These are phyloP conservation scores for Radiomyces spectabilis DNA, from an alignment of 192 early-diverging fungal genomes.

Conservation along the genomic window DNA sequence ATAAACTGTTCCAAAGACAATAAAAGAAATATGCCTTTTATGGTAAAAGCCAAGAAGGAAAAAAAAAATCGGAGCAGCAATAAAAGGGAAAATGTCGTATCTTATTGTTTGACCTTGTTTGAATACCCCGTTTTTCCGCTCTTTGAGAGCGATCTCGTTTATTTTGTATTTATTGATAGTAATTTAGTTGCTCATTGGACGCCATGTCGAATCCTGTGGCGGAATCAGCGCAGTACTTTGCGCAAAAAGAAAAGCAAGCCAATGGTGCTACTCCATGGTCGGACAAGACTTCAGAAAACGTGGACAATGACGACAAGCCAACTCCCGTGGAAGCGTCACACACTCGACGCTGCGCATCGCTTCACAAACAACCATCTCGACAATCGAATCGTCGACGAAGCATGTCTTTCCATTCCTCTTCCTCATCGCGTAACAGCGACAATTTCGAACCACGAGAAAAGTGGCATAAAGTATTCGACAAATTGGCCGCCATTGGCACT, in stretches of 20 bases:
- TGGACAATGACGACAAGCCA: too few relatives aligned
- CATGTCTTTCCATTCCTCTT: background rate
- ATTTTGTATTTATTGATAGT: background rate
- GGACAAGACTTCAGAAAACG: background rate
- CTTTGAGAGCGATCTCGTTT: background rate
- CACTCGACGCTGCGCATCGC: too few relatives aligned
- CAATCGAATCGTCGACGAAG: background rate
- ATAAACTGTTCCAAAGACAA: too few relatives aligned
- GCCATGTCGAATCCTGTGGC: conserved; percentile 21
- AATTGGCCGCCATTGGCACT: background rate
- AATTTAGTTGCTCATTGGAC: too few relatives aligned
- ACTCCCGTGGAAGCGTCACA: too few relatives aligned
- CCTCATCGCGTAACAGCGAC: background rate
- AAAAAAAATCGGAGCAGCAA: too few relatives aligned
- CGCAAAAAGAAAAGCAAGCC: background rate
- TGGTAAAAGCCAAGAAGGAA: too few relatives aligned
- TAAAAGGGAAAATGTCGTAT: too few relatives aligned
- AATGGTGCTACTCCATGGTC: background rate
- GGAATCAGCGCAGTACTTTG: conserved; percentile 10
- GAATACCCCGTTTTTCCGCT: background rate
- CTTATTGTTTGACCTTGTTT: too few relatives aligned
- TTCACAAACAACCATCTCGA: too few relatives aligned
- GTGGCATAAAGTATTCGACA: conserved; percentile 6
- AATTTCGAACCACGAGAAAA: background rate
- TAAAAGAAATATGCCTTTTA: too few relatives aligned